Evolutionary conservation across 768 basidiomycete genomes (phyloP).

Genomic region (Holtermannia corniformis): DNA sequence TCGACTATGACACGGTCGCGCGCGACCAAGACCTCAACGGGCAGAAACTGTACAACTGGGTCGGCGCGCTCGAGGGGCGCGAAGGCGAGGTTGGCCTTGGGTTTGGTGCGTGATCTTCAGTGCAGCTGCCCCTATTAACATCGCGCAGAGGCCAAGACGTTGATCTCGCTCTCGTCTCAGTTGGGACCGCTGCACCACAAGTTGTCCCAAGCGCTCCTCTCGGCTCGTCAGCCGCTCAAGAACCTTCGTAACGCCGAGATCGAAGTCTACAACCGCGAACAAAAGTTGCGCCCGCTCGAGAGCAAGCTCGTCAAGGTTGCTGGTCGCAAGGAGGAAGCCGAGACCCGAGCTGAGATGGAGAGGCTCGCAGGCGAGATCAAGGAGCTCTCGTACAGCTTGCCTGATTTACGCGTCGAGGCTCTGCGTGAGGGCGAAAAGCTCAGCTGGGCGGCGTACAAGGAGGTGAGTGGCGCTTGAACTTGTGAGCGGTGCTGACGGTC

Average conservation of each 20-base stretch:
- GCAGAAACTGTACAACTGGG: conserved; percentile 81
- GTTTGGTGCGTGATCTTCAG: not conserved
- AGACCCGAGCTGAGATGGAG: not conserved
- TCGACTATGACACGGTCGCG: conserved; percentile 60
- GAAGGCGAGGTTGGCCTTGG: not conserved
- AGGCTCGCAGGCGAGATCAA: not conserved
- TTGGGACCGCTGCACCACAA: not conserved
- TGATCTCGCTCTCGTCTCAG: not conserved
- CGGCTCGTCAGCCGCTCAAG: not conserved
- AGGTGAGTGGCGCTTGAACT: not conserved
- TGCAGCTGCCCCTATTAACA: not conserved
- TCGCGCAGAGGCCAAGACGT: not conserved
- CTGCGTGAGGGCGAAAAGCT: not conserved
- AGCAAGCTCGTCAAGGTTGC: not conserved
- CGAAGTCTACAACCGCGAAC: not conserved
- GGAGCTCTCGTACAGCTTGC: not conserved
- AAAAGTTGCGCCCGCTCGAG: not conserved
- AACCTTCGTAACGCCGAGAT: not conserved
- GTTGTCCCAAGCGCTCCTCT: not conserved
- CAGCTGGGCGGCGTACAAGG: not conserved
- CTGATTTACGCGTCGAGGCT: not conserved
- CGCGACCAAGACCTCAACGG: conserved; percentile 62
- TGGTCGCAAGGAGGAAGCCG: not conserved
- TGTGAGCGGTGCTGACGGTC: not conserved
- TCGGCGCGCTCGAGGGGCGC: not conserved